Evolutionary conservation across 2,329 filamentous ascomycete genomes (phyloP), one percentile per base, ranked within the genome.

Genomic region (Neopestalotiopsis rosae): DNA sequence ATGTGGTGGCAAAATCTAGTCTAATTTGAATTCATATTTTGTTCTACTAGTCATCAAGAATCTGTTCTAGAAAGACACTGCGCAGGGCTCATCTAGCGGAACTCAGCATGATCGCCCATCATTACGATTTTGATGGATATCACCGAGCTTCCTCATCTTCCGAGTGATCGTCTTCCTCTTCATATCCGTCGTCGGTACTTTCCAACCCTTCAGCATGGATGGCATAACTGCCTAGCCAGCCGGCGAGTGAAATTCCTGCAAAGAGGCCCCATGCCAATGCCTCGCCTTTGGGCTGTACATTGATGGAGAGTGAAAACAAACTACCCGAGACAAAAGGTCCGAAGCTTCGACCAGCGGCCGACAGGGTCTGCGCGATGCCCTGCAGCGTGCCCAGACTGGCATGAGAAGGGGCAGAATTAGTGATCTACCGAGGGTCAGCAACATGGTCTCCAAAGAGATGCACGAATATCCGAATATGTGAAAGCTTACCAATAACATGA

Each of bases 281-380:
- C 79, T 97, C 95, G 1, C 96, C 95, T 76, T 94, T 96, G 2
- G 91, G 92, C 12, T 87, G 83, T 5, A 97, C 86, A 63, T 88
- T 87, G 0, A 90, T 91, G 0, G 94, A 91, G 0, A 95, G 83
- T 0, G 94, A 94, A 79, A 97, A 99, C 0, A 99, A 84, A 0
- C 91, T 91, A 0, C 96, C 96, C 0, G 94, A 96, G 0, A 97
- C 84, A 72, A 98, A 95, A 0, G 96, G 96, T 0, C 96, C 96
- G 0, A 94, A 88, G 58, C 95, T 94, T 69, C 96, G 90, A 9
- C 96, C 96, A 0, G 93, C 94, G 0, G 96, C 96, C 0, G 94
- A 97, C 0, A 99, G 89, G 0, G 94, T 97, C 80, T 99, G 96
- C 0, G 96, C 96, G 40, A 98, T 88, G 10, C 96, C 96, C 76